Base-by-base conservation (phyloP, 352 stramenopile genomes). In the Globisporangium camurandrum region DNA sequence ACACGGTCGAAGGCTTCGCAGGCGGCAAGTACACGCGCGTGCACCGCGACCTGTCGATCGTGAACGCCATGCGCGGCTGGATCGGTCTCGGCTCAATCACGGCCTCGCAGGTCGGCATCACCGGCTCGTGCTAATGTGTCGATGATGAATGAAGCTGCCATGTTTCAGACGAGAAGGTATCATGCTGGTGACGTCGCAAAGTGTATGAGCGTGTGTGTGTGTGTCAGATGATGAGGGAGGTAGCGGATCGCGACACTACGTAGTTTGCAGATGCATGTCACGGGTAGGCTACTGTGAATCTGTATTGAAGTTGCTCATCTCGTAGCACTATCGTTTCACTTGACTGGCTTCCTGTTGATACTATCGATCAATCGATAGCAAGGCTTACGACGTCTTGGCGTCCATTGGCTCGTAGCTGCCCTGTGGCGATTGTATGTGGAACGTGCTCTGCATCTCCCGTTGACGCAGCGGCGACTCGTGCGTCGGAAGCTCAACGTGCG, bases 11-110 rank as follows among this genome's bases (percentile, higher is more conserved):
- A 39, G 40, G 57, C 17, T 79, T 81, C 17, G 62, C 49, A 12
- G 69, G 69, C 31, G 69, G 68, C 46, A 81, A 75, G 41, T 85
- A 84, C 63, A 85, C 73, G 38, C 76, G 76, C n/a, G 71, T 83
- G 33, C 76, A 88, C 47, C 71, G 76, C 27, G 76, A 88, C 45
- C 44, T 84, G 31, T 43, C 60, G 8, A 84, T 88, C 30, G 72
- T 88, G 39, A 84, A 84, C 33, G 64, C 74, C 1, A 86, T 88
- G 76, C 64, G 73, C 20, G 50, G 42, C 12, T 86, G 70, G 70
- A 45, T 85, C 11, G 64, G 67, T 3, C 59, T 82, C 6, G 51
- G 49, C n/a, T 45, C 59, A 4, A 64, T 75, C 22, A 56, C 61
- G 19, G 49, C 59, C 11, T 54, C 54, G 2, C 53, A 71, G 33